A percentile compares a stretch with the other conserved stretches of the same genome.
Evolutionary conservation across 306 rosid species (phyloP).

Genomic region (Pyrus betulifolia): DNA sequence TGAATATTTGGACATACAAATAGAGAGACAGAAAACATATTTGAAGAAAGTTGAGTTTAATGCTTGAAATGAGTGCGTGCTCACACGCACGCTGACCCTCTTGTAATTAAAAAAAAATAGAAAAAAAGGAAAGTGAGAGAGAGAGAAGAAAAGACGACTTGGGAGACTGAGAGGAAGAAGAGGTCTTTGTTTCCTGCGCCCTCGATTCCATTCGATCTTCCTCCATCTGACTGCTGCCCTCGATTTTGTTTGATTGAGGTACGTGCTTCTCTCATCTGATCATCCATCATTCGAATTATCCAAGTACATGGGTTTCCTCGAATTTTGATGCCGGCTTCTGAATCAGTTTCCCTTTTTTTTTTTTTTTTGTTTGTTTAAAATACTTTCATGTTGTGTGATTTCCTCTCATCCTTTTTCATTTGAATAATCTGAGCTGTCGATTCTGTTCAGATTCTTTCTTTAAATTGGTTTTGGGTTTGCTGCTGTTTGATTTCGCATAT

Average conservation of each 20-base stretch:
- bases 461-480: neutral
- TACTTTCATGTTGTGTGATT: neutral
- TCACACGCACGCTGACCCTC: neutral
- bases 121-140: neutral
- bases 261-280: neutral
- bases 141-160: neutral
- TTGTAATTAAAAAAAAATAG: neutral
- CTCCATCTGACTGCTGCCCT: neutral
- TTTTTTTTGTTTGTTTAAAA: neutral
- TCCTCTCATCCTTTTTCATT: neutral
- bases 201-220: neutral
- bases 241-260: neutral
- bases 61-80: neutral
- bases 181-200: neutral
- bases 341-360: neutral
- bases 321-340: neutral
- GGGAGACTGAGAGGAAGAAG: neutral
- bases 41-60: neutral
- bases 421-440: neutral
- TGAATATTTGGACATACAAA: neutral
- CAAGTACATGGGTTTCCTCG: neutral
- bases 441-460: neutral
- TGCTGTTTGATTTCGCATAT: neutral
- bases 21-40: neutral
- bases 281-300: neutral